Evolutionary conservation across 768 basidiomycete genomes (phyloP), one percentile per base, ranked within the genome.

Genomic region (Chiua virens): DNA sequence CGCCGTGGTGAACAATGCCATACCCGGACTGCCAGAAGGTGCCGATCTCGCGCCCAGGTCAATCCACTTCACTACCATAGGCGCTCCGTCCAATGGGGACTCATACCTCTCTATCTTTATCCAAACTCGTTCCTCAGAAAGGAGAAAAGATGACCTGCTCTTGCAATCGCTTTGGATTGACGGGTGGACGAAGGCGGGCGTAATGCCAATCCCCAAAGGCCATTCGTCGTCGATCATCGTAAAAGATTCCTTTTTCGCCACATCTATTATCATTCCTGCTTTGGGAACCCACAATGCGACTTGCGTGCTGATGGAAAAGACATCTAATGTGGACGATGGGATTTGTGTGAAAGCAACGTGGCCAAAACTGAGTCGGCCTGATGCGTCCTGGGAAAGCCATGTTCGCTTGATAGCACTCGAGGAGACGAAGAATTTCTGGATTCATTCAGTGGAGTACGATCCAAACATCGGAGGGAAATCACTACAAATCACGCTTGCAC

Each of bases 1-100:
- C 45, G 45, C 36, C 35, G n/a, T 38, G 13, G 45, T 47, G 45
- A 47, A 27, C 45, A 47, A 47, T 18, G 27, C 45, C 34, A 25
- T 22, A 25, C 45, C 45, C n/a, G n/a, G n/a, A n/a, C n/a, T n/a
- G 7, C 9, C 45, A 8, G 23, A 22, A 23, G 22, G 45, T 10
- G 27, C 22, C 34, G 45, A 47, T 25, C 35, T 47, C 45, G 45
- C 38, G n/a, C 45, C 45, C 45, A 38, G 23, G 36, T 22, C 23
- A n/a, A 23, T 47, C 35, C 45, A 17, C 37, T 47, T 47, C 23
- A 13, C 45, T 25, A 44, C 43, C 14, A 11, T 44, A 11, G 11
- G 28, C 20, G 20, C 21, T 28, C 27, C 43, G 28, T 17, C 21
- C 30, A 9, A 10, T 30, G 9, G 17, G 10, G 11, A 34, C 7